Base-by-base conservation (phyloP, 164 flowering plant genomes). In the Taxillus chinensis region DNA sequence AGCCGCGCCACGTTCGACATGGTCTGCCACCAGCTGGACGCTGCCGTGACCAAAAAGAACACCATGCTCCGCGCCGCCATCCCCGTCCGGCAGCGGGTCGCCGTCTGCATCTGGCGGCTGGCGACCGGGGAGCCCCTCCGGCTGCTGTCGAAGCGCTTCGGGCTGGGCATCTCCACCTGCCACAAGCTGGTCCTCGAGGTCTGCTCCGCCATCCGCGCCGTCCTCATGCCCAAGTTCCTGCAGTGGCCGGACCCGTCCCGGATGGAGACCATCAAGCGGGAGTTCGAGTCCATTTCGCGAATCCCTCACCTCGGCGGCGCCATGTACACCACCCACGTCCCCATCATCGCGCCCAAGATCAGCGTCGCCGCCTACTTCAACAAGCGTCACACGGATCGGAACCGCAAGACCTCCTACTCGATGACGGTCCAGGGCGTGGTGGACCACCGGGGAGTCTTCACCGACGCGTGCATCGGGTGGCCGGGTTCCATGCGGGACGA, bases 41-140 rank as follows among this genome's bases (percentile, higher is more conserved):
- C 85, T 0, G 80, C 63, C 5, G 86, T 90, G 6, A 84, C 74
- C 8, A 90, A 87, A 69, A 86, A 90, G 66, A 83, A 89, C 69
- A 89, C 96, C 3, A 80, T 73, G 85, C 87, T 89, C 2, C 86
- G 96, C 0, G 80, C 83, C n/a, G 93, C 96, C 7, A 86, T 89
- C 53, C 96, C 96, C 4, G 92, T 85, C 39, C 86, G 77, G 11
- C 92, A 89, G 42, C 77, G 96, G 17, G 92, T 89, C 0, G 96
- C 93, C 0, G 96, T 85, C n/a, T 89, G 96, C 62, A 71, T 89
- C 3, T 89, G 89, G 89, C 64, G 96, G 59, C 67, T 87, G 48
- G 96, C 96, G 37, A 85, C 96, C 7, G 93, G 96, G 16, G 89
- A 87, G 74, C 90, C 96, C 4, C 83, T 89, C 14, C 74, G 96